Evolutionary conservation across 768 basidiomycete genomes (phyloP), one percentile per base, ranked within the genome.

Genomic region (Daedaleopsis nitida): DNA sequence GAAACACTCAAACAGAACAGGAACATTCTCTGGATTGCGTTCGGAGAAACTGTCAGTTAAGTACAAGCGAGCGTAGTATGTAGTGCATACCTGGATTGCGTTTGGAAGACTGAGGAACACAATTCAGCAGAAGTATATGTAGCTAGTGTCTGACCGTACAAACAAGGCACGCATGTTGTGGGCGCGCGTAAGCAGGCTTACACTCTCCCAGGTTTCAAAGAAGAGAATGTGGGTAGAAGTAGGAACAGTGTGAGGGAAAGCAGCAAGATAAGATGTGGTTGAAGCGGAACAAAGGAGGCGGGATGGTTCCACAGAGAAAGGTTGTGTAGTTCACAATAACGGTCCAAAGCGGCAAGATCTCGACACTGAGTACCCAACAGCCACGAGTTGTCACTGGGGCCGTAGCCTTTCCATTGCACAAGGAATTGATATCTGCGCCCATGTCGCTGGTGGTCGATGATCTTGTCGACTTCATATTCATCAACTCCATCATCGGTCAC

Each of bases 361-460:
- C 66, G 62, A 0, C 77, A 44, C 37, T 70, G 66, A 0, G 38
- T 12, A 7, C 68, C 60, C 0, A 70, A 60, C 0, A 75, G 57
- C 74, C 74, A 78, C 2, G 37, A 23, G 44, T 78, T 70, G n/a
- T 70, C 56, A 32, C 73, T 69, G 0, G 65, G 53, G 1, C 71
- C 69, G 53, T 73, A 73, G 4, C 75, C 75, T 1, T 24, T 6
- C 73, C 75, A 80, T 0, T 65, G 54, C 0, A 80, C 70, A 0
- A 75, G 64, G 59, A 71, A 77, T 54, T 73, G 73, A 19, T 39
- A 65, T 0, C 74, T 74, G 3, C 63, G 66, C 3, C 76, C 74
- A 0, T 57, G 47, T 0, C 57, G 35, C 1, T 68, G 58, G 13
- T 51, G 52, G 50, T 76, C 71, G 0, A 77, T 11, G 43, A 78